These are phyloP conservation scores for Xerocomus nothofagi DNA, from an alignment of 1,284 basidiomycete genomes.

Conservation along the genomic window DNA sequence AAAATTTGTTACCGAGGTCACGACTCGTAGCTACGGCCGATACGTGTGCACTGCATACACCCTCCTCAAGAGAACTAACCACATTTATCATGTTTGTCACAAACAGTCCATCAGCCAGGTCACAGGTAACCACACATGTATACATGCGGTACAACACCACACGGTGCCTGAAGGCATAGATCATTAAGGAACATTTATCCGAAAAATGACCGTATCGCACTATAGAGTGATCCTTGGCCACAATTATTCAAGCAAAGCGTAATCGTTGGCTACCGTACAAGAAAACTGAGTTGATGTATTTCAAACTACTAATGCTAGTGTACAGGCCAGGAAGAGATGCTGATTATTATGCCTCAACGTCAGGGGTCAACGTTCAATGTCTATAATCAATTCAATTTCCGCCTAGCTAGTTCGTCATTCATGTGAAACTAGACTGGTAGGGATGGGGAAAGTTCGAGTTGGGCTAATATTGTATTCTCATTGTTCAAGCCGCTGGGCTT, in stretches of 20 bases:
- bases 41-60: not conserved
- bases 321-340: not conserved
- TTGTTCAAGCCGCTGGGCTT: conserved; percentile 2
- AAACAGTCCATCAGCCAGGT: not conserved
- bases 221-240: not conserved
- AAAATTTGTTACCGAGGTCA: not conserved
- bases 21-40: too few species aligned
- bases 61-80: not conserved
- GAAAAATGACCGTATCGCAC: not conserved
- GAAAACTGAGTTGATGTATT: not conserved
- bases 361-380: not conserved
- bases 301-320: not conserved
- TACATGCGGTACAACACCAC: too few species aligned
- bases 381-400: not conserved
- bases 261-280: not conserved
- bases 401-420: not conserved
- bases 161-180: not conserved
- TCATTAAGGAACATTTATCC: not conserved
- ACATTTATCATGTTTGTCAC: not conserved
- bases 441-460: not conserved
- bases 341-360: not conserved
- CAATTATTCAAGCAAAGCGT: too few species aligned
- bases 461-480: not conserved
- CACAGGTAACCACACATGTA: too few species aligned
- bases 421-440: not conserved